Percentiles rank a stretch among this genome's conserved stretches.
phyloP scores from a whole-genome alignment of 305 asterid genomes.

The Striga hermonthica region DNA sequence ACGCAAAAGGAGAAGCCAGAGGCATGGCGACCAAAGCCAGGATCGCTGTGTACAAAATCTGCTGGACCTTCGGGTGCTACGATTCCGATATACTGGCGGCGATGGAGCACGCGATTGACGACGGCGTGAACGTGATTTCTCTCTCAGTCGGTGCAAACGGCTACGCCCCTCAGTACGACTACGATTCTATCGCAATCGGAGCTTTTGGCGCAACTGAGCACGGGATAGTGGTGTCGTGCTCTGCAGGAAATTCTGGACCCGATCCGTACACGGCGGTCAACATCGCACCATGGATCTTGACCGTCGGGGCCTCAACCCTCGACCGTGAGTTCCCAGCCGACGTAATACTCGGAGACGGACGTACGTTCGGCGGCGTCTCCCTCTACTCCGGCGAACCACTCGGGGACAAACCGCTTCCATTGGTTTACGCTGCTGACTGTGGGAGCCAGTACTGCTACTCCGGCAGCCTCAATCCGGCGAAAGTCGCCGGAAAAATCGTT shows the following conservation, averaged over 20 bases:
- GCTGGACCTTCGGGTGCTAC: constrained; percentile 76
- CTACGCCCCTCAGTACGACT: constrained; percentile 58
- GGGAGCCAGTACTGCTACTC: constrained; percentile 75
- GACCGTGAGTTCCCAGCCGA: constrained; percentile 95
- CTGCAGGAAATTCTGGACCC: constrained; percentile 93
- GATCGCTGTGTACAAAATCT: constrained; percentile 82
- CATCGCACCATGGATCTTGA: constrained; percentile 93
- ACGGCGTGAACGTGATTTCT: constrained; percentile 78
- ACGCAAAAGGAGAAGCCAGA: constrained; percentile 78
- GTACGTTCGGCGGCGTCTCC: constrained; percentile 67
- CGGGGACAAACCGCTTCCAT: constrained; percentile 38
- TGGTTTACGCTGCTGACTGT: constrained; percentile 69
- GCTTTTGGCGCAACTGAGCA: constrained; percentile 67
- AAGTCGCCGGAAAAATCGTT: constrained; percentile 75
- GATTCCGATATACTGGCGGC: constrained; percentile 94
- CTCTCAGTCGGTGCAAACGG: constrained; percentile 85
- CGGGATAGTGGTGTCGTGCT: constrained; percentile 81
- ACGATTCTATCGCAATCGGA: constrained; percentile 84
- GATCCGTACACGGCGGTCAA: constrained; percentile 62
- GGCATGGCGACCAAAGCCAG: constrained; percentile 92
- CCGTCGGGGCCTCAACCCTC: constrained; percentile 92
- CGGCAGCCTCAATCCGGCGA: constrained; percentile 49
- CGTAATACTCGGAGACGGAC: constrained; percentile 72
- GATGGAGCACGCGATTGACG: constrained; percentile 68
- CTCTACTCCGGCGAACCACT: constrained; percentile 60